Evolutionary conservation across 495 filamentous ascomycete genomes (phyloP).

Genomic region (Penicillium daleae): DNA sequence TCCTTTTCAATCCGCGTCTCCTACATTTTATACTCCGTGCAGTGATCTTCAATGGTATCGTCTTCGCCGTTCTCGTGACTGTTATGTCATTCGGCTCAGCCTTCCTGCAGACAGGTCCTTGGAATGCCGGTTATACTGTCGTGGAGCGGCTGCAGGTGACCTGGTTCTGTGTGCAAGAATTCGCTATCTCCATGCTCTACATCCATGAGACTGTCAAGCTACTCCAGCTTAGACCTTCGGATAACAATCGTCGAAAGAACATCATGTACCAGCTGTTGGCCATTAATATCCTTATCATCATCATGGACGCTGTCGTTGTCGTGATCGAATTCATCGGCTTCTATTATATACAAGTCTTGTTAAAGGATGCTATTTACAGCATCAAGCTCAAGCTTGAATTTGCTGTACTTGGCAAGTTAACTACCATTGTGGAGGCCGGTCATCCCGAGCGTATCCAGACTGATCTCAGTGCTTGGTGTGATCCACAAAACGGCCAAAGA

Average conservation of each 20-base stretch:
- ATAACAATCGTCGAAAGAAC: too few relatives aligned
- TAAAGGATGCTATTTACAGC: conserved; percentile 52
- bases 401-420: conserved; percentile 39
- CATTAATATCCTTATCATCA: too few relatives aligned
- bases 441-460: too few relatives aligned
- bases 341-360: conserved; percentile 45
- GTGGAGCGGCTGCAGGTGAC: conserved; percentile 55
- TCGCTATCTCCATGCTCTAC: conserved; percentile 52
- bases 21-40: conserved; percentile 43
- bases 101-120: too few relatives aligned
- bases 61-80: too few relatives aligned
- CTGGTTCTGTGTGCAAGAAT: conserved; percentile 53
- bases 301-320: conserved; percentile 45
- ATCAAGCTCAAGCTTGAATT: conserved; percentile 60
- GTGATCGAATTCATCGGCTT: conserved; percentile 47
- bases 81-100: too few relatives aligned
- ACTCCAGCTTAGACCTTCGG: conserved; percentile 32
- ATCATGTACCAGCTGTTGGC: too few relatives aligned
- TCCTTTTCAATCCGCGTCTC: conserved; percentile 41
- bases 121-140: conserved; percentile 34
- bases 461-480: too few relatives aligned
- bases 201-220: conserved; percentile 44
- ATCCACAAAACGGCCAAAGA: too few relatives aligned
- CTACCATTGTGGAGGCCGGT: conserved; percentile 3
- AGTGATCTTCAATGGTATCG: conserved; percentile 30